Conservation (phyloP, 148 eudicot genomes). For the Camellia granthamiana region DNA sequence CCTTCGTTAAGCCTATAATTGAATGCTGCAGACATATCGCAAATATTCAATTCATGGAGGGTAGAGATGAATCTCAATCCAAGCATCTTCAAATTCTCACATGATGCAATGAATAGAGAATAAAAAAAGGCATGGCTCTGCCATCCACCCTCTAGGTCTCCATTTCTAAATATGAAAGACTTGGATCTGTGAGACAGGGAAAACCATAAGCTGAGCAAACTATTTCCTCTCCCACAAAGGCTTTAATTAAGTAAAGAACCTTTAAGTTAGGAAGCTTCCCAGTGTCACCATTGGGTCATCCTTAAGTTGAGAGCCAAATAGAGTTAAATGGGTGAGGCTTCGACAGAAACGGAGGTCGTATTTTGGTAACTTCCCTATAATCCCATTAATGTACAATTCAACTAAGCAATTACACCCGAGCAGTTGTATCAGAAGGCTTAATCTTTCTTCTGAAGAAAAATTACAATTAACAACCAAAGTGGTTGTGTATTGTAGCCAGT, state of each 20-base stretch:
- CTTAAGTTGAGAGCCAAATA: not conserved
- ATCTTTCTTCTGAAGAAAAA: too few relatives aligned
- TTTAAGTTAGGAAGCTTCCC: conserved; percentile 10
- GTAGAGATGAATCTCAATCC: conserved; percentile 11
- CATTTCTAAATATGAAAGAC: not conserved
- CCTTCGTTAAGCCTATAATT: not conserved
- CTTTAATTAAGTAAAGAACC: not conserved
- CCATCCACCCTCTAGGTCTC: conserved; percentile 17
- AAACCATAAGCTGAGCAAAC: conserved; percentile 23
- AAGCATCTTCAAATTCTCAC: conserved; percentile 9
- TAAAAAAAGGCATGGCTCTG: conserved; percentile 23
- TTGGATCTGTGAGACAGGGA: conserved; percentile 22
- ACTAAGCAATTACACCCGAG: not conserved
- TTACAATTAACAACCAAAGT: not conserved
- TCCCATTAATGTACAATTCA: not conserved
- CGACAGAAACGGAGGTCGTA: not conserved
- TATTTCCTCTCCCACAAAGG: not conserved
- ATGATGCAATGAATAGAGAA: conserved; percentile 1
- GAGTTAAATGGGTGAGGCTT: not conserved
- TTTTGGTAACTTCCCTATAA: not conserved
- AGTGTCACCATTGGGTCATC: conserved; percentile 11
- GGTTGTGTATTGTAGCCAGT: not conserved
- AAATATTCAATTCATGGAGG: not conserved
- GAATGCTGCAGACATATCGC: not conserved
- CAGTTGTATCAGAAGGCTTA: not conserved